Base-by-base conservation (phyloP, 108 stramenopile genomes). In the Aurantiochytrium sp. region DNA sequence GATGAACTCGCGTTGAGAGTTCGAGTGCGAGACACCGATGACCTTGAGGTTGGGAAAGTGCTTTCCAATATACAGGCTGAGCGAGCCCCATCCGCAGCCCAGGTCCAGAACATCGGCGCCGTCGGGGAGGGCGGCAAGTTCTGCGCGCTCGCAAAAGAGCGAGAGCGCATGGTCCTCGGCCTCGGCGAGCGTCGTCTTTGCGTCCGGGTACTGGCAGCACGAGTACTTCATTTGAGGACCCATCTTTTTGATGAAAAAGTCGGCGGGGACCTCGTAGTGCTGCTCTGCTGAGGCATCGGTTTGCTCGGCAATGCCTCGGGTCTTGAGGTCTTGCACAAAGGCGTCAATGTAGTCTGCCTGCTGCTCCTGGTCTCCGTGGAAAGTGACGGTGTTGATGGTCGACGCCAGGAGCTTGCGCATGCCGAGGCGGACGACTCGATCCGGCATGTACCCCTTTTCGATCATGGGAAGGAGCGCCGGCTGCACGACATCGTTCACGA, bases 251-350 rank as follows among this genome's bases (percentile, higher is more conserved):
- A 93, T 93, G 91, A 97, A 99, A 88, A 99, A 97, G 42, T 93
- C 93, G 35, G 97, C 95, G 55, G 96, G 97, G 14, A 99, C 97
- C 89, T 99, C 98, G 90, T 99, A 99, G 92, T 99, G 98, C 91
- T 99, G 98, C 44, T 96, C 95, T 91, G 98, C 98, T 21, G 98
- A 98, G 44, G 76, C 96, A 6, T 94, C 90, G 29, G 96, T 96
- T 21, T 94, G 93, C 90, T 96, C 95, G 51, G 98, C 98, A 89
- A 98, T 98, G 59, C 93, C 89, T 87, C 96, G 72, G 29, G 55
- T 51, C 49, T 87, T 59, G 25, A 95, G 90, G 59, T 93, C 94
- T 59, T 87, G 8, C 45, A 91, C 44, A 88, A 90, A 92, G 45
- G 58, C 58, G 14, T 35, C 59, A 23, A 60, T 59, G 88, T 59